phyloP scores from a whole-genome alignment of 148 eudicot genomes.

The Spergularia marina region DNA sequence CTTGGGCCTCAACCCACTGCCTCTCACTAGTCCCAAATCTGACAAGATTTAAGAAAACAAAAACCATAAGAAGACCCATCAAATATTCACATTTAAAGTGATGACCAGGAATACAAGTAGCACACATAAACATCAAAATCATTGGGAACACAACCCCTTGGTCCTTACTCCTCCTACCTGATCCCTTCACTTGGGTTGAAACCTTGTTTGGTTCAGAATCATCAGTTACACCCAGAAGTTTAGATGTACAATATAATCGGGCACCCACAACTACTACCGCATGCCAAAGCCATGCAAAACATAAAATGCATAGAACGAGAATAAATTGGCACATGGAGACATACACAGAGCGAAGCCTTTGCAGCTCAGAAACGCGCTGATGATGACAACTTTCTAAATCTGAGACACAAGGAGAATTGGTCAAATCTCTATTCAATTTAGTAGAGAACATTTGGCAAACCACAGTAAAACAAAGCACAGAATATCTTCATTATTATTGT shows the following conservation, averaged over 20 bases:
- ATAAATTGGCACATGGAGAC: constrained; percentile 20
- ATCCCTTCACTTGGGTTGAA: background rate
- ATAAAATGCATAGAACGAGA: background rate
- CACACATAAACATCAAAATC: background rate
- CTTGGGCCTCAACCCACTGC: constrained; percentile 99
- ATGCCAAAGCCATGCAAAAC: background rate
- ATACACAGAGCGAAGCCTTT: constrained; percentile 95
- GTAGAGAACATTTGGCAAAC: background rate
- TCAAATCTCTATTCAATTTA: constrained; percentile 3
- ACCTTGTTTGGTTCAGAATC: background rate
- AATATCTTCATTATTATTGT: background rate
- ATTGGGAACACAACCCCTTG: background rate
- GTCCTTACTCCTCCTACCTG: background rate
- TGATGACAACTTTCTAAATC: constrained; percentile 60
- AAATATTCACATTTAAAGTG: background rate
- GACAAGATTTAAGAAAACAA: constrained; percentile 16
- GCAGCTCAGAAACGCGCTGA: constrained; percentile 94
- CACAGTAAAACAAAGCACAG: background rate
- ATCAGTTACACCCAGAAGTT: background rate
- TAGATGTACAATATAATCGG: background rate
- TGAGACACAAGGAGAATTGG: constrained; percentile 16
- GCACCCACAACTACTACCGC: background rate
- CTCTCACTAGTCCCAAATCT: constrained; percentile 98
- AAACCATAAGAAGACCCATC: constrained; percentile 9
- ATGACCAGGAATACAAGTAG: constrained; percentile 5